Conservation (phyloP, 2,329 filamentous ascomycete genomes). For the Blastomyces parvus region DNA sequence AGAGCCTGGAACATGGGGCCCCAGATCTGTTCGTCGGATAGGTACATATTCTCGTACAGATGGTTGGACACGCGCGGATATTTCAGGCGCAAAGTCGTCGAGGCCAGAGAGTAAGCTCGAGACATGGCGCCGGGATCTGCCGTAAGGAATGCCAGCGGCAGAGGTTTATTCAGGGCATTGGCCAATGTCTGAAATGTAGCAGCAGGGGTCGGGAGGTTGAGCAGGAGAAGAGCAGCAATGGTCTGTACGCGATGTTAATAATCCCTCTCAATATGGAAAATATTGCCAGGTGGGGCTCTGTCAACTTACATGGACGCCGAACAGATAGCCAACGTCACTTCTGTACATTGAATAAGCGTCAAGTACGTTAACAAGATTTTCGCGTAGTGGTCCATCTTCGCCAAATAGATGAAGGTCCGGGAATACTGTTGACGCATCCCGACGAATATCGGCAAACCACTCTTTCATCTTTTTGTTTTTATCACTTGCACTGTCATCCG, state of each 20-base stretch:
- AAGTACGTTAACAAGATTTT: conserved; percentile 49
- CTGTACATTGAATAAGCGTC: conserved; percentile 56
- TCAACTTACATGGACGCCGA: conserved; percentile 46
- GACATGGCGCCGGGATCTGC: conserved; percentile 47
- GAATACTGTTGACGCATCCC: conserved; percentile 47
- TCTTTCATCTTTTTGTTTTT: conserved; percentile 37
- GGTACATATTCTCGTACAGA: conserved; percentile 34
- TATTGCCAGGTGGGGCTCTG: neutral
- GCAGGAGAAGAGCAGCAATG: conserved; percentile 49
- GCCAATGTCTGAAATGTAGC: conserved; percentile 51
- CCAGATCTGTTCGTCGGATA: conserved; percentile 39
- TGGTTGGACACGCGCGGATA: conserved; percentile 47
- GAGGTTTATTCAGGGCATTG: conserved; percentile 52
- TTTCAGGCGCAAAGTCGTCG: conserved; percentile 50
- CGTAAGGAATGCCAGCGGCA: conserved; percentile 53
- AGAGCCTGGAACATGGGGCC: conserved; percentile 47
- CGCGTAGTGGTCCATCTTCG: conserved; percentile 44
- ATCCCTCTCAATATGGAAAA: neutral
- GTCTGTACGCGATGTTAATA: conserved; percentile 26
- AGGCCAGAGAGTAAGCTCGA: conserved; percentile 47
- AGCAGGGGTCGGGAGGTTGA: conserved; percentile 45
- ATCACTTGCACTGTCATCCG: conserved; percentile 35
- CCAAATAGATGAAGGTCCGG: conserved; percentile 52
- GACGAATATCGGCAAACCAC: conserved; percentile 46
- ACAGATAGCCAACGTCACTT: conserved; percentile 51